A percentile compares a stretch with the other conserved stretches of the same genome.
phyloP scores from a whole-genome alignment of 2,329 filamentous ascomycete species.

The Diaporthe capsici region DNA sequence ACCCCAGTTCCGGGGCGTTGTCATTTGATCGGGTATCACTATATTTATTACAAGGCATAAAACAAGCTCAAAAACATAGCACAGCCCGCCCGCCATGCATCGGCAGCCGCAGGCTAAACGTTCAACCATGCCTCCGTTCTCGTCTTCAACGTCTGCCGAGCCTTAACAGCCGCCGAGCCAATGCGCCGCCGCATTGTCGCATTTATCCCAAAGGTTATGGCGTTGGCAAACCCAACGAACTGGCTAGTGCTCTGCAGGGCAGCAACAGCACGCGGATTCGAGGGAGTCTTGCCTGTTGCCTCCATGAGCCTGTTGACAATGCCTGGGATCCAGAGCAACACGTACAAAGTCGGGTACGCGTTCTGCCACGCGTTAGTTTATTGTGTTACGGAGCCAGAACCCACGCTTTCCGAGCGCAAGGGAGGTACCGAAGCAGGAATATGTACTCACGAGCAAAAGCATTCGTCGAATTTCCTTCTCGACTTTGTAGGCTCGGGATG shows the following conservation, averaged over 20 bases:
- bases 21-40: conserved; percentile 18
- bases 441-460: conserved; percentile 17
- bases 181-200: conserved; percentile 20
- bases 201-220: conserved; percentile 26
- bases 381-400: background rate
- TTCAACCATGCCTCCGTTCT: conserved; percentile 10
- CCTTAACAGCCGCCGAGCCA: conserved; percentile 1
- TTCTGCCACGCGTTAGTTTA: background rate
- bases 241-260: conserved; percentile 26
- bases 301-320: conserved; percentile 31
- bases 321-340: conserved; percentile 25
- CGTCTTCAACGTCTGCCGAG: background rate
- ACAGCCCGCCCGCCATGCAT: background rate
- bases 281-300: background rate
- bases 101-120: background rate
- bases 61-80: background rate
- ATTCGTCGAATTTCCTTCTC: conserved; percentile 27
- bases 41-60: background rate
- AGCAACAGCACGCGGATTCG: conserved; percentile 6
- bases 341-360: conserved; percentile 24
- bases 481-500: background rate
- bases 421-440: background rate
- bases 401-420: background rate
- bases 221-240: conserved; percentile 33
- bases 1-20: background rate